Percentiles rank a stretch among this genome's conserved stretches.
Evolutionary conservation across 2,329 filamentous ascomycete species (phyloP).

Genomic region (Aurifilum marmelostoma): DNA sequence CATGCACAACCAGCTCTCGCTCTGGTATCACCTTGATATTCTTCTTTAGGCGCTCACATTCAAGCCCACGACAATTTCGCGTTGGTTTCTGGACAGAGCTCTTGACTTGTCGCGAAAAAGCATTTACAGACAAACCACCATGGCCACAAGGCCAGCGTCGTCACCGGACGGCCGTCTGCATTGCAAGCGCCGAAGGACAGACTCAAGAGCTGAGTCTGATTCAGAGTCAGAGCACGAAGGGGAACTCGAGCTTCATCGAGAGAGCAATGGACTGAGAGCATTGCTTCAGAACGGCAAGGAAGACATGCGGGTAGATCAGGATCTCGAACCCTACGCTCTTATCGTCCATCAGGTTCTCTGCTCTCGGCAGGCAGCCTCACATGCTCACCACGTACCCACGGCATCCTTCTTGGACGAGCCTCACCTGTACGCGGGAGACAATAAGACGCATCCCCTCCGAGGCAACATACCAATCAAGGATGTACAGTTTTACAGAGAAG

Average conservation of each 20-base stretch:
- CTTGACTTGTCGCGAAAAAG: neutral
- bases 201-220: neutral
- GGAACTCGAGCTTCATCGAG: neutral
- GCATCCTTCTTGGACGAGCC: neutral
- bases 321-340: neutral
- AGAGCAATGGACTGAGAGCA: neutral
- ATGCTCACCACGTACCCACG: neutral
- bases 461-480: neutral
- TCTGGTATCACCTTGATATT: neutral
- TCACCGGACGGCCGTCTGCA: neutral
- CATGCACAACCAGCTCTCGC: neutral
- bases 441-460: neutral
- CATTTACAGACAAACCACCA: neutral
- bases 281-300: neutral
- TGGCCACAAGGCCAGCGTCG: neutral
- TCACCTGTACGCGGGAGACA: neutral
- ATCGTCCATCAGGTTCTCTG: conserved; percentile 1
- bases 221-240: neutral
- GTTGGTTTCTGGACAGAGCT: neutral
- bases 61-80: neutral
- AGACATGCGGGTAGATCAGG: neutral
- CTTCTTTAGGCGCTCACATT: too few species aligned
- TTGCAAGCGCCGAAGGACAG: neutral
- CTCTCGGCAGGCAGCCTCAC: neutral
- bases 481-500: neutral